Conservation (phyloP, 2,329 filamentous ascomycete genomes). For the Bisporella sp. region DNA sequence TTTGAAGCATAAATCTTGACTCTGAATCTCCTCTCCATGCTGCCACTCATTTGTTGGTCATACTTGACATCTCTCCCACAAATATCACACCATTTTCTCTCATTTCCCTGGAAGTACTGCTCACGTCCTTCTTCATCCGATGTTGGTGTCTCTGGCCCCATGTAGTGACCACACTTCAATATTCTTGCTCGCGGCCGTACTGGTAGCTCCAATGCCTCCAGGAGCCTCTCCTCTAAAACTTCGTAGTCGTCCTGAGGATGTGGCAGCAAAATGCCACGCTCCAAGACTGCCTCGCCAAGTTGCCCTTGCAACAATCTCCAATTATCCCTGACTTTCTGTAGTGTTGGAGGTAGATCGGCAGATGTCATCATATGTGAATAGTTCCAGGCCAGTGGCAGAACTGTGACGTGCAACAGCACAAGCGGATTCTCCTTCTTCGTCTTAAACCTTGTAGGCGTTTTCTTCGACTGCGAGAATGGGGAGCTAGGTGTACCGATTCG, state of each 20-base stretch:
- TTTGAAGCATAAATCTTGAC: constrained; percentile 93
- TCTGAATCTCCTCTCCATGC: constrained; percentile 47
- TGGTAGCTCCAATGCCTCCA: constrained; percentile 68
- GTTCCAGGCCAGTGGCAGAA: constrained; percentile 61
- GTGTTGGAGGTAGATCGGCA: constrained; percentile 35
- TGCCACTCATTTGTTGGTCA: constrained; percentile 14
- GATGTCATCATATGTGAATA: constrained; percentile 52
- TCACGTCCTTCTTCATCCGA: constrained; percentile 23
- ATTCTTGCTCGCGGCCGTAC: constrained; percentile 58
- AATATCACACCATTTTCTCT: constrained; percentile 27
- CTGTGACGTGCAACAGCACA: constrained; percentile 70
- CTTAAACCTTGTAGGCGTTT: constrained; percentile 51
- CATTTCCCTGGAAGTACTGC: constrained; percentile 7
- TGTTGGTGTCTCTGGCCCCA: constrained; percentile 40
- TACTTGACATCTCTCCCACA: constrained; percentile 25
- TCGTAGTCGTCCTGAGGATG: constrained; percentile 79
- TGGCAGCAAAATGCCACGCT: constrained; percentile 66
- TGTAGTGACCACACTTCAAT: constrained; percentile 70
- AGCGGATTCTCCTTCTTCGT: constrained; percentile 54
- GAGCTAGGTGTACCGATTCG: constrained; percentile 47
- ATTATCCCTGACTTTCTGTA: constrained; percentile 49
- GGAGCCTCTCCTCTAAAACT: constrained; percentile 66
- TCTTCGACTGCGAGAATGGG: constrained; percentile 17
- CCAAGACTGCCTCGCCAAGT: constrained; percentile 64
- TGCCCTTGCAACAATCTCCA: constrained; percentile 65